phyloP scores from a whole-genome alignment of 2,329 filamentous ascomycete species.

The Teratosphaeria zuluensis region DNA sequence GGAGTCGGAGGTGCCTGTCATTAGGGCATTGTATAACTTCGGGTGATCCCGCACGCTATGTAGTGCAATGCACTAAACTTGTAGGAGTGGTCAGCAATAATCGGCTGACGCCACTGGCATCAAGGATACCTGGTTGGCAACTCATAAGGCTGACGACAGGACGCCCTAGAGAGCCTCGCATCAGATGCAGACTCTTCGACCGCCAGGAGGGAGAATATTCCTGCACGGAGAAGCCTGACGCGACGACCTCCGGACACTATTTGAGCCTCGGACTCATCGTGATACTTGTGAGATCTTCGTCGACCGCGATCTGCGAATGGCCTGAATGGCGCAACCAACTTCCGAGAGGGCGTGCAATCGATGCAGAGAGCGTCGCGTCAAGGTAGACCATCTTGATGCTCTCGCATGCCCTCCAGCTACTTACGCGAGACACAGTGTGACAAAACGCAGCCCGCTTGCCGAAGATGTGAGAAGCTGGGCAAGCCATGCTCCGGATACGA shows the following conservation, averaged over 20 bases:
- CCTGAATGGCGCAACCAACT: conserved; percentile 16
- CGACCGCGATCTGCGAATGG: background rate
- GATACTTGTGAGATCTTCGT: background rate
- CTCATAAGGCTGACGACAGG: background rate
- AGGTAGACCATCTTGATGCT: conserved; percentile 11
- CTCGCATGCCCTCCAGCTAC: background rate
- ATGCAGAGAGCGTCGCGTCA: conserved; percentile 25
- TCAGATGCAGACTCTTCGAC: background rate
- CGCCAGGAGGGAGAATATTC: background rate
- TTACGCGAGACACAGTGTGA: conserved; percentile 16
- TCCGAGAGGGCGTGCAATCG: conserved; percentile 25
- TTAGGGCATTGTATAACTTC: background rate
- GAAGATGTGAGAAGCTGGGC: conserved; percentile 25
- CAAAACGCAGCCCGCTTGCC: conserved; percentile 22
- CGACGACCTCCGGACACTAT: background rate
- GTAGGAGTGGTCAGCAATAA: background rate
- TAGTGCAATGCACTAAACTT: background rate
- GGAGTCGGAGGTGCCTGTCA: background rate
- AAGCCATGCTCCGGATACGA: conserved; percentile 27
- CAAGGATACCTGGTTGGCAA: background rate
- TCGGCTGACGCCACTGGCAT: background rate
- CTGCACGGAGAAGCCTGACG: background rate
- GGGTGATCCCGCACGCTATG: background rate
- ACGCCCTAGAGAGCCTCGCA: background rate
- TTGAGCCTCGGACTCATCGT: background rate